phyloP scores from a whole-genome alignment of 1,284 basidiomycete species.

The Ganoderma lingzhi region DNA sequence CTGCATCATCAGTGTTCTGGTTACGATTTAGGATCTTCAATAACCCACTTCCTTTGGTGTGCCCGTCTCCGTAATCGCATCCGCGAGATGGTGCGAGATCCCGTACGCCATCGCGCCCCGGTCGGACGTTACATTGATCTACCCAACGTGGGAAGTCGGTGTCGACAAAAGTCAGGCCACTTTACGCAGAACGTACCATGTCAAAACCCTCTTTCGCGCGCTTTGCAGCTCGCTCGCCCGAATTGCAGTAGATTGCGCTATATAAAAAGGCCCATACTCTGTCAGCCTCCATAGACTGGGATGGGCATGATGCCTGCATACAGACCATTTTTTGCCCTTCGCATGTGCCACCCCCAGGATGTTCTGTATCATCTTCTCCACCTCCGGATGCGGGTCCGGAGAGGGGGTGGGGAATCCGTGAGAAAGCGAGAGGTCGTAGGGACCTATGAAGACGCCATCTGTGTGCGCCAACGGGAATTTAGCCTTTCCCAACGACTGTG shows the following conservation, averaged over 20 bases:
- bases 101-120: conserved; percentile 54
- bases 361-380: conserved; percentile 67
- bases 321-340: conserved; percentile 73
- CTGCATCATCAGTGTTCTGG: no score
- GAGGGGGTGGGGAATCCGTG: conserved; percentile 67
- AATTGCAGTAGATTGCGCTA: conserved; percentile 44
- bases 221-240: conserved; percentile 46
- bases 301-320: conserved; percentile 26
- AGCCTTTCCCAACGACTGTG: background rate
- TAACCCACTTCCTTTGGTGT: conserved; percentile 26
- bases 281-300: background rate
- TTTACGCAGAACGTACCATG: conserved; percentile 37
- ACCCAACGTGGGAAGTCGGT: background rate
- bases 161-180: background rate
- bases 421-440: conserved; percentile 70
- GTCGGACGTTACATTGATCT: conserved; percentile 64
- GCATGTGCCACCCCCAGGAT: conserved; percentile 61
- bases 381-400: conserved; percentile 68
- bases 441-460: conserved; percentile 72
- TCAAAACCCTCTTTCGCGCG: conserved; percentile 53
- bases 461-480: background rate
- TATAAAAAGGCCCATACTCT: background rate
- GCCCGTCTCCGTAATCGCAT: conserved; percentile 38
- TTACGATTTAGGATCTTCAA: conserved; percentile 8
- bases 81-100: conserved; percentile 44